Base-by-base conservation (phyloP, 2,329 filamentous ascomycete genomes). In the Penicillium fuscoglaucum region DNA sequence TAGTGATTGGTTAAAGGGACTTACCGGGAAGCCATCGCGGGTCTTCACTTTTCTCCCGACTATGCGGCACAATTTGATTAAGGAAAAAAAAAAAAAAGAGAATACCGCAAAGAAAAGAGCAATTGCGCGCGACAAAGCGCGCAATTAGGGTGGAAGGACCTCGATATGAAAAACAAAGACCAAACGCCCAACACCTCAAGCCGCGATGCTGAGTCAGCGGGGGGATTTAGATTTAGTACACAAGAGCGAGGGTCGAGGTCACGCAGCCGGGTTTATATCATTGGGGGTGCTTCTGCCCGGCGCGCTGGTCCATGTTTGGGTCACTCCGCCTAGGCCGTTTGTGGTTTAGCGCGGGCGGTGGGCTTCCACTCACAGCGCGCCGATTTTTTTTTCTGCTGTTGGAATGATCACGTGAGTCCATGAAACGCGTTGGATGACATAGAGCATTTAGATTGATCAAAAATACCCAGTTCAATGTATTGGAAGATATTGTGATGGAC, bases 181-280 rank as follows among this genome's bases (percentile, higher is more conserved):
- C 40, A 26, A 66, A 64, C 53, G 58, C 62, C 59, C 54, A 63
- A 65, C 63, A 61, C 65, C 61, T 53, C 13, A 45, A 56, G 39
- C 54, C 47, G 47, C 41, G 39, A 58, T 39, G 64, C 56, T 66
- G 64, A 68, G 57, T 66, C 63, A 67, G 65, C 65, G 61, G 63
- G 47, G 55, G 55, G 57, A 63, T 64, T 66, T 65, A 61, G 64
- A 67, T 66, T 66, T 63, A 67, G 57, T 62, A 66, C 60, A 66
- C 61, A 63, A 68, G 61, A 53, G 51, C 51, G 51, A 53, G 51
- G 66, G 63, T 76, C 75, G 74, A 77, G 74, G 75, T 77, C 73
- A 76, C 74, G 75, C 72, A 72, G 73, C 70, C 71, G 75, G 65
- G 75, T 78, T 78, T 78, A 78, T 78, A 78, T 77, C 75, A 78